Evolutionary conservation across 2,329 filamentous ascomycete species (phyloP).

Genomic region (Penicillium sp.): DNA sequence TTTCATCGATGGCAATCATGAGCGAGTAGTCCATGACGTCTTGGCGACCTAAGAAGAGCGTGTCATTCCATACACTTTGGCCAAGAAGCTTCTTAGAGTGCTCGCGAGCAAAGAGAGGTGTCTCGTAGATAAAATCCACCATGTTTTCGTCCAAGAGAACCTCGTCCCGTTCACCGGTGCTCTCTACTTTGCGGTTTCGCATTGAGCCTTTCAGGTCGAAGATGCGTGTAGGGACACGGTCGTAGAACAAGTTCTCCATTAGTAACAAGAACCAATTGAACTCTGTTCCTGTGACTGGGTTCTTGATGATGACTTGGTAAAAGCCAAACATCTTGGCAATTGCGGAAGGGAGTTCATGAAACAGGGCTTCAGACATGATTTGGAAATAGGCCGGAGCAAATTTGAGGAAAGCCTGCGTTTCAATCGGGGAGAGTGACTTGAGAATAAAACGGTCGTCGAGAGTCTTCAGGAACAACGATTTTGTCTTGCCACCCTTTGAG

Average conservation of each 20-base stretch:
- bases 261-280: slow-evolving; percentile 91
- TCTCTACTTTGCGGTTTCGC: slow-evolving; percentile 96
- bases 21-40: slow-evolving; percentile 99
- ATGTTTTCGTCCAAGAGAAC: slow-evolving; percentile 97
- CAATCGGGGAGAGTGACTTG: slow-evolving; percentile 84
- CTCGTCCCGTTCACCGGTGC: slow-evolving; percentile 92
- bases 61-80: slow-evolving; percentile 95
- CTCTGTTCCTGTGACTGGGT: slow-evolving; percentile 83
- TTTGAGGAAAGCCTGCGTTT: slow-evolving; percentile 88
- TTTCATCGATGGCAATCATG: slow-evolving; percentile 96
- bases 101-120: slow-evolving; percentile 88
- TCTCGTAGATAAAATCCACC: slow-evolving; percentile 98
- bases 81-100: slow-evolving; percentile 92
- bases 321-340: slow-evolving; percentile 99
- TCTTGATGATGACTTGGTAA: slow-evolving; percentile 96
- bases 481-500: slow-evolving; percentile 95
- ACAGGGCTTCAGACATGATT: slow-evolving; percentile 94
- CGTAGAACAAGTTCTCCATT: slow-evolving; percentile 98
- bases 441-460: slow-evolving; percentile 90
- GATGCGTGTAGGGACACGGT: slow-evolving; percentile 81
- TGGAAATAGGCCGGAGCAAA: slow-evolving; percentile 97
- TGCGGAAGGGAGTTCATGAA: slow-evolving; percentile 90
- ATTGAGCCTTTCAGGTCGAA: slow-evolving; percentile 98
- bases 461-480: slow-evolving; percentile 95
- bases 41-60: slow-evolving; percentile 86